A percentile compares a stretch with the other conserved stretches of the same genome.
Conservation (phyloP, 2,329 filamentous ascomycete genomes). For the Chaetomium sp. region DNA sequence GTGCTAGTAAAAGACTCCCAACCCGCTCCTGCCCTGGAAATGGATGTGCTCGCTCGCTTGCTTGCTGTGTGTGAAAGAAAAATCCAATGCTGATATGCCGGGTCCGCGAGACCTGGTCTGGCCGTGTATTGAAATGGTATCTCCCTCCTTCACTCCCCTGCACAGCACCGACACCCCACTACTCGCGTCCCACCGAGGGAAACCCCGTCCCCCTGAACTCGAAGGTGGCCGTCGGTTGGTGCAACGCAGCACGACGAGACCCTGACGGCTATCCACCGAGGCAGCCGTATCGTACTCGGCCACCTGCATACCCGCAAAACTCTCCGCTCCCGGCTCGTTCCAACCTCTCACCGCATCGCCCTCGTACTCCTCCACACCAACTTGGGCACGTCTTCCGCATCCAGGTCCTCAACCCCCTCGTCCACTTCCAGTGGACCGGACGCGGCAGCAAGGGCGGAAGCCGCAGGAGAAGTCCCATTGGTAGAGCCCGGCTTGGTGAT, state of each 20-base stretch:
- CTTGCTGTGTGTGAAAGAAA: slow-evolving; percentile 13
- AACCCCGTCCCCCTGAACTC: neutral
- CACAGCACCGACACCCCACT: neutral
- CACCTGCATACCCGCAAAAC: slow-evolving; percentile 12
- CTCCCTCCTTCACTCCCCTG: neutral
- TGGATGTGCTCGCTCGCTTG: slow-evolving; percentile 18
- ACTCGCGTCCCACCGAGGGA: neutral
- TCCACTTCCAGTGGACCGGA: slow-evolving; percentile 43
- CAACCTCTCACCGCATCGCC: slow-evolving; percentile 31
- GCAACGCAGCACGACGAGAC: slow-evolving; percentile 14
- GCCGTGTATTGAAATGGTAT: slow-evolving; percentile 10
- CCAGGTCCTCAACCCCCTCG: slow-evolving; percentile 47
- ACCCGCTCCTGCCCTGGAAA: slow-evolving; percentile 5
- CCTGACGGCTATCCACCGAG: neutral
- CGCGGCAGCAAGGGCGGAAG: neutral
- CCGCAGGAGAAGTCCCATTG: neutral
- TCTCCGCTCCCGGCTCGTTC: slow-evolving; percentile 1
- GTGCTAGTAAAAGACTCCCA: neutral
- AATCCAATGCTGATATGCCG: slow-evolving; percentile 15
- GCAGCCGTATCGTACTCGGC: neutral
- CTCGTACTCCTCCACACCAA: slow-evolving; percentile 49
- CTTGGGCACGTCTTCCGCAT: slow-evolving; percentile 39
- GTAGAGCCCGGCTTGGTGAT: neutral
- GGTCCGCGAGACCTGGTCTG: slow-evolving; percentile 1
- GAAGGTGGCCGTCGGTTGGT: neutral